Evolutionary conservation across 768 basidiomycete genomes (phyloP).

Genomic region (Boletus pseudo-olivaceus): DNA sequence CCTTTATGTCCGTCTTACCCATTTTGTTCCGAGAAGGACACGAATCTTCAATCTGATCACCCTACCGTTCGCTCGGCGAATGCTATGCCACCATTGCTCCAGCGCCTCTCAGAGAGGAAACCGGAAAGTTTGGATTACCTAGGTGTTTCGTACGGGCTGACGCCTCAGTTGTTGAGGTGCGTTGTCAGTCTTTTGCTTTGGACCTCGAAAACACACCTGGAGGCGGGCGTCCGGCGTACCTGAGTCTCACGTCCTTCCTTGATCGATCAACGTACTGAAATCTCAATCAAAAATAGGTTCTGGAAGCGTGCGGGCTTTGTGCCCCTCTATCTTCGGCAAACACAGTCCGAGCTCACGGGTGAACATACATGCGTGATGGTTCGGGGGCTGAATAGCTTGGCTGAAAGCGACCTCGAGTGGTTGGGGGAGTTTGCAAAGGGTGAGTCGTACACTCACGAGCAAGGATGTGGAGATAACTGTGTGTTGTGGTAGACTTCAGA

Average conservation of each 20-base stretch:
- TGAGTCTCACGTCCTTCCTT: not conserved
- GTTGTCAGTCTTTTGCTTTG: conserved; percentile 8
- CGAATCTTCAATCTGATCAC: conserved; percentile 71
- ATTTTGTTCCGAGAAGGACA: conserved; percentile 31
- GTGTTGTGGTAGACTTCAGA: conserved; percentile 71
- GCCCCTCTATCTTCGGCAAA: conserved; percentile 91
- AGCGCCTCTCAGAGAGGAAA: conserved; percentile 83
- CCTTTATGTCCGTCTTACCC: not conserved
- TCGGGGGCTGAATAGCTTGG: conserved; percentile 69
- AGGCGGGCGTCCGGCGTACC: not conserved
- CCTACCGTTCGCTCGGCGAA: conserved; percentile 67
- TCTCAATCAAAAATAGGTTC: conserved; percentile 50
- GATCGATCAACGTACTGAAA: not conserved
- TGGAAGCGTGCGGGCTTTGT: conserved; percentile 95
- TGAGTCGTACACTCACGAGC: conserved; percentile 24
- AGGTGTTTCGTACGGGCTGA: conserved; percentile 95
- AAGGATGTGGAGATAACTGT: not conserved
- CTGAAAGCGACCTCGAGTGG: conserved; percentile 70
- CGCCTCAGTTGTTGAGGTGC: conserved; percentile 74
- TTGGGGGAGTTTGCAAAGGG: conserved; percentile 85
- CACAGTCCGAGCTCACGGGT: conserved; percentile 90
- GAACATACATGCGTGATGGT: conserved; percentile 98
- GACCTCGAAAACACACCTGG: too few species aligned
- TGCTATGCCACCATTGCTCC: conserved; percentile 90
- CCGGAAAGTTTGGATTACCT: conserved; percentile 92